Base-by-base conservation (phyloP, 225 moss, liverwort and hornwort species). In the Ulota crispa region DNA sequence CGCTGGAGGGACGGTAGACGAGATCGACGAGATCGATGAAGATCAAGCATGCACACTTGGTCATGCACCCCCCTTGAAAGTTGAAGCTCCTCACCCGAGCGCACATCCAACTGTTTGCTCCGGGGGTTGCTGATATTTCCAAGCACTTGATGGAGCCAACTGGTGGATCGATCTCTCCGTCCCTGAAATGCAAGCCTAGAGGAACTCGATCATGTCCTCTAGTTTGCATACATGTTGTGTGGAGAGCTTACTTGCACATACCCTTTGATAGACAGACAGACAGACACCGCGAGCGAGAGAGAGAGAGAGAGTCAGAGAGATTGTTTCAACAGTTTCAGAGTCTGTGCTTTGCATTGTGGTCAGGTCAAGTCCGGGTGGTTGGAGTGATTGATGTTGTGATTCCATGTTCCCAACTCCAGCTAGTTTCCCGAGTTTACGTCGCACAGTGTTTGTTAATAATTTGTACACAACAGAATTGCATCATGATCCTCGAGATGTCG, bases 401-500 rank as follows among this genome's bases (percentile, higher is more conserved):
- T 43, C 14, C 4, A 45, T 50, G 50, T 45, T 9, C 1, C 4
- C 45, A 53, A 27, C 43, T 60, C 32, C 61, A 82, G 31, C 61
- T 80, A 63, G 80, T 50, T 36, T 50, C 52, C 80, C 72, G 1
- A 73, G 57, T 78, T 83, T 83, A 78, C 67, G 50, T 50, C 50
- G 43, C 75, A 80, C 61, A 78, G 66, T 78, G 70, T 67, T 53
- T 84, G 86, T 89, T 79, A 82, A 87, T 89, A 83, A 85, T 82
- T 82, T 87, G 87, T 87, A 87, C 78, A 81, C 85, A 39, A 89
- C n/a, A 71, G 75, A 68, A 32, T 80, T 78, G 76, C 69, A 70
- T 67, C 60, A 61, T n/a, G 74, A 23, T 77, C 75, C 86, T 84
- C 68, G 60, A 74, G 62, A 63, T 39, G 68, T 34, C 30, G 81